Conservation (phyloP, 305 asterid genomes). For the Rubia tinctorum region DNA sequence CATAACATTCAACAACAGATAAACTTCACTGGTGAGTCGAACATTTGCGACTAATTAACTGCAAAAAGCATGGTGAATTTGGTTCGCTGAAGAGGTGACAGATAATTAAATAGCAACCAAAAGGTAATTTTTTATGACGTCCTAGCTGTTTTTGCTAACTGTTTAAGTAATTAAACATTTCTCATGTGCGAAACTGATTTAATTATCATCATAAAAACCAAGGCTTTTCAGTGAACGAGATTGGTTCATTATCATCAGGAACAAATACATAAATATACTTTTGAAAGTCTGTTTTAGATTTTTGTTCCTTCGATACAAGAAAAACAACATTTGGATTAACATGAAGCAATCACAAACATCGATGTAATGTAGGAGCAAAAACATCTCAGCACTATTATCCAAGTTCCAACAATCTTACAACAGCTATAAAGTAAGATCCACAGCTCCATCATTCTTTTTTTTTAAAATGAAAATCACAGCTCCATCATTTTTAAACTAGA, state of each 20-base stretch:
- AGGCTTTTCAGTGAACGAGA: background rate
- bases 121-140: background rate
- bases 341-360: background rate
- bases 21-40: background rate
- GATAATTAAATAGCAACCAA: background rate
- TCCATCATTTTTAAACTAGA: too few species aligned
- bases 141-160: background rate
- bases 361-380: background rate
- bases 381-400: background rate
- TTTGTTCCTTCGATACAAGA: background rate
- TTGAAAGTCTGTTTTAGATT: background rate
- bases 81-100: background rate
- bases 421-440: background rate
- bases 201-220: background rate
- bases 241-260: background rate
- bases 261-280: background rate
- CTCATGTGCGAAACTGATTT: background rate
- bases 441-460: background rate
- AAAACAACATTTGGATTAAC: background rate
- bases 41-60: background rate
- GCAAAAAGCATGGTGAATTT: background rate
- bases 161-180: background rate
- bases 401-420: background rate
- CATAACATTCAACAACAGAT: background rate
- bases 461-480: too few species aligned